Evolutionary conservation across 2,329 filamentous ascomycete species (phyloP).

Genomic region (Colletotrichum sp.): DNA sequence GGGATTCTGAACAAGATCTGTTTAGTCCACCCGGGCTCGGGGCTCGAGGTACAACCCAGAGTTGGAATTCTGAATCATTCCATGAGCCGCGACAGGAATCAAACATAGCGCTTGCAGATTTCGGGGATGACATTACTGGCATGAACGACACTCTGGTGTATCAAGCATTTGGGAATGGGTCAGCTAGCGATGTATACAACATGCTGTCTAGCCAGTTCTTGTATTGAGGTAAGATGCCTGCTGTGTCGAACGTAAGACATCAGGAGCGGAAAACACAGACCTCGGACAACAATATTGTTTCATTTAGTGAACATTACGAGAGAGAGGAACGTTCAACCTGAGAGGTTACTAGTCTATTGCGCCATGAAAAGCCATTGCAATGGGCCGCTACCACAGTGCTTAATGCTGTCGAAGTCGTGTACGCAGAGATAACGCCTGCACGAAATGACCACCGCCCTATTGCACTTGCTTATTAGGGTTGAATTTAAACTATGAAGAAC

Average conservation of each 20-base stretch:
- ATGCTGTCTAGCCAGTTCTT: slow-evolving; percentile 15
- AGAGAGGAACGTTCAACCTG: too few species aligned
- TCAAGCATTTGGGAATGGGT: slow-evolving; percentile 31
- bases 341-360: too few species aligned
- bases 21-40: neutral
- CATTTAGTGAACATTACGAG: too few species aligned
- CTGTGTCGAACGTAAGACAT: too few species aligned
- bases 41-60: neutral
- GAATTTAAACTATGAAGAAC: neutral
- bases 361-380: too few species aligned
- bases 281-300: too few species aligned
- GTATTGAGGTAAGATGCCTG: neutral
- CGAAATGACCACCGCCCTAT: too few species aligned
- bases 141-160: slow-evolving; percentile 31
- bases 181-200: slow-evolving; percentile 27
- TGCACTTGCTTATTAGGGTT: too few species aligned
- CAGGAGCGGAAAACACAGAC: too few species aligned
- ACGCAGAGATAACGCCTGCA: too few species aligned
- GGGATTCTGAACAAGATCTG: fast-evolving
- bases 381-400: too few species aligned
- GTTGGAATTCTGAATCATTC: neutral
- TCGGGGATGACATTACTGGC: slow-evolving; percentile 23
- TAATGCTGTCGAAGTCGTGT: too few species aligned
- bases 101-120: neutral
- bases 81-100: neutral